Conservation (phyloP, 1,284 basidiomycete genomes). For the Mrakiaceae sp. region DNA sequence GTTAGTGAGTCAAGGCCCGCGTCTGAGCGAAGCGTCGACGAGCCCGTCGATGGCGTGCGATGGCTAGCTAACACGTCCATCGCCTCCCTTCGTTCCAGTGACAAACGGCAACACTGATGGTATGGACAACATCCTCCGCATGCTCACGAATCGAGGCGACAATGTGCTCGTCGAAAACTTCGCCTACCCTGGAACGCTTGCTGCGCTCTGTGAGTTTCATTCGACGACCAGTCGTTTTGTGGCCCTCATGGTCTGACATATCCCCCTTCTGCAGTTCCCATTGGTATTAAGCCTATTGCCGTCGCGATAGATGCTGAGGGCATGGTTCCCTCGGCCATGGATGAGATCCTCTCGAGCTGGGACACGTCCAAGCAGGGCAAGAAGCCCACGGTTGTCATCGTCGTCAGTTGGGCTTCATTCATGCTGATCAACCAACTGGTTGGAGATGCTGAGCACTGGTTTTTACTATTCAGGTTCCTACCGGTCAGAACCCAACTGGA, state of each 20-base stretch:
- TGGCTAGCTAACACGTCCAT: too few species aligned
- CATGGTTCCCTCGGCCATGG: conserved; percentile 48
- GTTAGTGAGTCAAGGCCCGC: too few species aligned
- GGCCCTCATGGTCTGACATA: too few species aligned
- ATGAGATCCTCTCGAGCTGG: conserved; percentile 51
- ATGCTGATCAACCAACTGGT: neutral
- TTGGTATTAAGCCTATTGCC: conserved; percentile 44
- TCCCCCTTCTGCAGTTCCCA: conserved; percentile 31
- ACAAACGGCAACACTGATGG: neutral
- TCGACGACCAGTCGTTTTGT: too few species aligned
- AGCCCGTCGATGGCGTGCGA: too few species aligned
- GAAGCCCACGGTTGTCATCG: conserved; percentile 36
- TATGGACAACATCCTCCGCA: conserved; percentile 25
- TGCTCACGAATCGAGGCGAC: conserved; percentile 25
- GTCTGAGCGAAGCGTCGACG: too few species aligned
- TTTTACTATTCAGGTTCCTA: neutral
- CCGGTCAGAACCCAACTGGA: conserved; percentile 59
- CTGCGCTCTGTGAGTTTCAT: neutral
- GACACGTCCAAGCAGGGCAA: conserved; percentile 46
- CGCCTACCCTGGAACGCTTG: conserved; percentile 11
- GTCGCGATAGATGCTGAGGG: conserved; percentile 59
- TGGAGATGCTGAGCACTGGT: neutral
- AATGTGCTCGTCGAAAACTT: conserved; percentile 30
- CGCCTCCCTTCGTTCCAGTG: too few species aligned
- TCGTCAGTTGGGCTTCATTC: conserved; percentile 1